Percentiles rank a stretch among this genome's conserved stretches.
Conservation (phyloP, 768 basidiomycete species). For the Tricholoma sp. region DNA sequence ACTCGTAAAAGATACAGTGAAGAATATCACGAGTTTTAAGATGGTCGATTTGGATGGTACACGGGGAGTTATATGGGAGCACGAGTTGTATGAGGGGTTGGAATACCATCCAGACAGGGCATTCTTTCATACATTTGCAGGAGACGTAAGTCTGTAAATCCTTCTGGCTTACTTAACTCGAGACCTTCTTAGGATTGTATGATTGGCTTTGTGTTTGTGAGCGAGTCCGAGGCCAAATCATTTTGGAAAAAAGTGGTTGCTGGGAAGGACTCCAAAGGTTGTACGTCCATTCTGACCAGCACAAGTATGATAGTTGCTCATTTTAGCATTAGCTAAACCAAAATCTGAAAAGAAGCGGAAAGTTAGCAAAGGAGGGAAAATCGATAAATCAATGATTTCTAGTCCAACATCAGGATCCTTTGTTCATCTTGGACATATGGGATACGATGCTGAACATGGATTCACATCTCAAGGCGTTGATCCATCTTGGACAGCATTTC, state of each 20-base stretch:
- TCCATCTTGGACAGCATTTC: slow-evolving; percentile 77
- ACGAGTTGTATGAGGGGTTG: slow-evolving; percentile 81
- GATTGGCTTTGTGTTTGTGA: slow-evolving; percentile 87
- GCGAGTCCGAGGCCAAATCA: slow-evolving; percentile 77
- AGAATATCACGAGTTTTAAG: slow-evolving; percentile 57
- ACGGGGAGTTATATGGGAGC: slow-evolving; percentile 87
- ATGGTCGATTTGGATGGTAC: slow-evolving; percentile 84
- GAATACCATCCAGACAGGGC: slow-evolving; percentile 79
- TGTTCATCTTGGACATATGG: slow-evolving; percentile 92
- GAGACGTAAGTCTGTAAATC: slow-evolving; percentile 68
- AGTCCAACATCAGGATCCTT: slow-evolving; percentile 75
- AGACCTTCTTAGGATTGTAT: slow-evolving; percentile 61
- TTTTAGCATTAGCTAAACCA: slow-evolving; percentile 36
- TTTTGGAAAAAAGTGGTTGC: slow-evolving; percentile 81
- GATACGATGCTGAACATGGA: slow-evolving; percentile 81
- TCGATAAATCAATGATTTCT: slow-evolving; percentile 92
- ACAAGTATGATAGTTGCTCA: not conserved
- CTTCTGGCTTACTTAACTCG: not conserved
- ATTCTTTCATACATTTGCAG: slow-evolving; percentile 89
- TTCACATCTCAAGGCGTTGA: slow-evolving; percentile 87
- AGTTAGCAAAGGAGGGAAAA: slow-evolving; percentile 60
- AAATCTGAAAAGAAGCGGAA: slow-evolving; percentile 49
- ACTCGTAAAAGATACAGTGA: slow-evolving; percentile 56
- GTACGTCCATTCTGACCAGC: slow-evolving; percentile 28
- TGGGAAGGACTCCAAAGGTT: slow-evolving; percentile 54